Conservation (phyloP, 805 yeast genomes). For the Suhomyces sp. region DNA sequence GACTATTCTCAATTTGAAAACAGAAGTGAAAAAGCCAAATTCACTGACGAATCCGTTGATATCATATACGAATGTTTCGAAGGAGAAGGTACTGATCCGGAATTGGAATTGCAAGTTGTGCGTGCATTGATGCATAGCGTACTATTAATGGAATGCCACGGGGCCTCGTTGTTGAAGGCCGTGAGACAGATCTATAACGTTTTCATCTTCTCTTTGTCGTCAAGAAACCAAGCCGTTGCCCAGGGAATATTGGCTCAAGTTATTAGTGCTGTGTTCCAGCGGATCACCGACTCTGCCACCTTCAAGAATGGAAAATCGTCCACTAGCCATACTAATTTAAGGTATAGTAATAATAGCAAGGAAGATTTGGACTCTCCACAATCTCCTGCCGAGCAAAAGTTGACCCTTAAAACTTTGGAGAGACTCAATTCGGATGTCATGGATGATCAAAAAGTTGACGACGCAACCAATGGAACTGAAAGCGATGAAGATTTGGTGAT, state of each 20-base stretch:
- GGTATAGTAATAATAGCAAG: conserved; percentile 14
- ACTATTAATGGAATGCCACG: conserved; percentile 83
- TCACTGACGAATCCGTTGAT: conserved; percentile 80
- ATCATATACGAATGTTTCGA: conserved; percentile 82
- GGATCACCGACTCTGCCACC: conserved; percentile 38
- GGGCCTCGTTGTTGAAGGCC: conserved; percentile 82
- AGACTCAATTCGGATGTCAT: conserved; percentile 46
- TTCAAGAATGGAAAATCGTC: conserved; percentile 11
- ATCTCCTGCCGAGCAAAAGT: conserved; percentile 24
- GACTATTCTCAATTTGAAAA: conserved; percentile 78
- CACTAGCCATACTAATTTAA: conserved; percentile 19
- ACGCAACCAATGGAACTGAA: conserved; percentile 41
- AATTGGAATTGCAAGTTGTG: conserved; percentile 86
- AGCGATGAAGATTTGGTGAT: conserved; percentile 67
- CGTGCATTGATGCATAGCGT: conserved; percentile 89
- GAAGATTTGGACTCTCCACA: conserved; percentile 9
- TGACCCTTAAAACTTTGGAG: conserved; percentile 63
- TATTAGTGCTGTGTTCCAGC: conserved; percentile 79
- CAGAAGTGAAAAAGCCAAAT: conserved; percentile 50
- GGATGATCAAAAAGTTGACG: conserved; percentile 46
- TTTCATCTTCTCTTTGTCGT: conserved; percentile 76
- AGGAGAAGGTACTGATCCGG: conserved; percentile 89
- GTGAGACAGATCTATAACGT: conserved; percentile 92
- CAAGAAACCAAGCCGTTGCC: conserved; percentile 87
- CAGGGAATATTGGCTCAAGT: conserved; percentile 94